Percentiles rank a stretch among this genome's conserved stretches.
These are phyloP conservation scores for Lentithecium fluviatile DNA, from an alignment of 495 filamentous ascomycete species.

Conservation along the genomic window DNA sequence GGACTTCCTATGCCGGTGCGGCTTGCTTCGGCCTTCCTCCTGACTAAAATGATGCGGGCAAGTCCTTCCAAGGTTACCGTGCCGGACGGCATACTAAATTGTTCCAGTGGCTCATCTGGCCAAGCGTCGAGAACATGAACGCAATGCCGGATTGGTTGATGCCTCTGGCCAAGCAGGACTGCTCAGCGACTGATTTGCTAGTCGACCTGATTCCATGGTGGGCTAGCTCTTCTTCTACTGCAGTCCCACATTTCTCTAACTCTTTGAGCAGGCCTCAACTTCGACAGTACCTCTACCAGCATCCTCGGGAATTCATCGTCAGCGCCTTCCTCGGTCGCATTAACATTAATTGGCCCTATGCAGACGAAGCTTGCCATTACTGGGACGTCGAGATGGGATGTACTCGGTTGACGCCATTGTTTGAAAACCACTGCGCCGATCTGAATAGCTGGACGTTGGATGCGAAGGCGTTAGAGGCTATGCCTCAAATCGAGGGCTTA, in stretches of 20 bases:
- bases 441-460: slow-evolving; percentile 30
- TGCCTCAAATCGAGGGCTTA: slow-evolving; percentile 27
- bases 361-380: slow-evolving; percentile 31
- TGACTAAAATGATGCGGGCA: slow-evolving; percentile 35
- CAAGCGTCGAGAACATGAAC: slow-evolving; percentile 32
- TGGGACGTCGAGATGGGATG: slow-evolving; percentile 28
- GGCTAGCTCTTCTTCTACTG: slow-evolving; percentile 5
- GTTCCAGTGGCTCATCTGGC: slow-evolving; percentile 32
- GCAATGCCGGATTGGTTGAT: slow-evolving; percentile 34
- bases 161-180: slow-evolving; percentile 26
- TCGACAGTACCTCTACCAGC: slow-evolving; percentile 28
- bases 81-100: neutral
- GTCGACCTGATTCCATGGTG: slow-evolving; percentile 32
- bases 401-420: slow-evolving; percentile 29
- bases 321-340: slow-evolving; percentile 28
- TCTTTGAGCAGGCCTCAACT: slow-evolving; percentile 19
- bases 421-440: slow-evolving; percentile 22
- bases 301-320: slow-evolving; percentile 22
- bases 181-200: slow-evolving; percentile 25
- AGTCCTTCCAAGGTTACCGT: neutral
- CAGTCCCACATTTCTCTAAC: neutral
- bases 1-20: slow-evolving; percentile 15
- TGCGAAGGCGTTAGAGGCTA: slow-evolving; percentile 24
- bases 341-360: slow-evolving; percentile 22
- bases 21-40: slow-evolving; percentile 27